Conservation (phyloP, 2,329 filamentous ascomycete species). For the Cladophialophora chaetospira region DNA sequence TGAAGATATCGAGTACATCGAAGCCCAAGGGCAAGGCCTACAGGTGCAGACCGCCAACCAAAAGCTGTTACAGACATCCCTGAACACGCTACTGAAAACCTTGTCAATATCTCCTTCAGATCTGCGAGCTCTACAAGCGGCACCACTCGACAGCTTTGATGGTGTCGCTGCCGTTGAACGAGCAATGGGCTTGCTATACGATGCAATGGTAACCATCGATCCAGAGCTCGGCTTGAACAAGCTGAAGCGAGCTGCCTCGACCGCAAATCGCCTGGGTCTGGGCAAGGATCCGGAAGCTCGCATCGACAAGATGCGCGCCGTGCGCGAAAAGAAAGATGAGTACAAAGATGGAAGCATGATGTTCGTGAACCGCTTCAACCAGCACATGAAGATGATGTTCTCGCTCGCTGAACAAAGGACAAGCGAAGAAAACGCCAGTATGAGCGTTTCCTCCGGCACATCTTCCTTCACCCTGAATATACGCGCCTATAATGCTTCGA, state of each 20-base stretch:
- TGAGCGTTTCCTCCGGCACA: conserved; percentile 48
- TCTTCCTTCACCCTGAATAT: conserved; percentile 65
- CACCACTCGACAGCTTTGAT: conserved; percentile 69
- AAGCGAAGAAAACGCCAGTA: conserved; percentile 57
- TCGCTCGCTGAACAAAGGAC: conserved; percentile 72
- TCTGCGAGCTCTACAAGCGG: conserved; percentile 71
- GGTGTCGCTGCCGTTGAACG: conserved; percentile 77
- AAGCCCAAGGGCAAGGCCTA: conserved; percentile 93
- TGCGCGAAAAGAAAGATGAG: conserved; percentile 91
- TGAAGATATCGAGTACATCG: conserved; percentile 95
- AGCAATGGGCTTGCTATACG: conserved; percentile 79
- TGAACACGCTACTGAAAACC: conserved; percentile 84
- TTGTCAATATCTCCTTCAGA: conserved; percentile 81
- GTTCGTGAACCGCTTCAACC: conserved; percentile 77
- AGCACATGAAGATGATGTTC: conserved; percentile 81
- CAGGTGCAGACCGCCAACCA: conserved; percentile 98
- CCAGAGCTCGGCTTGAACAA: conserved; percentile 67
- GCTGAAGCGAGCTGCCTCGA: conserved; percentile 51
- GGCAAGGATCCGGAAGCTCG: conserved; percentile 72
- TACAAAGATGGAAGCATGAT: conserved; percentile 74
- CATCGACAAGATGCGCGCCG: conserved; percentile 81
- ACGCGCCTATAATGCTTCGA: conserved; percentile 69
- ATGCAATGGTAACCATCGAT: conserved; percentile 91
- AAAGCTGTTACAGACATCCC: conserved; percentile 85
- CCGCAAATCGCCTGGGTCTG: conserved; percentile 40